Percentiles rank a stretch among this genome's conserved stretches.
phyloP scores from a whole-genome alignment of 2,329 filamentous ascomycete genomes.

The Fusarium penzigii region DNA sequence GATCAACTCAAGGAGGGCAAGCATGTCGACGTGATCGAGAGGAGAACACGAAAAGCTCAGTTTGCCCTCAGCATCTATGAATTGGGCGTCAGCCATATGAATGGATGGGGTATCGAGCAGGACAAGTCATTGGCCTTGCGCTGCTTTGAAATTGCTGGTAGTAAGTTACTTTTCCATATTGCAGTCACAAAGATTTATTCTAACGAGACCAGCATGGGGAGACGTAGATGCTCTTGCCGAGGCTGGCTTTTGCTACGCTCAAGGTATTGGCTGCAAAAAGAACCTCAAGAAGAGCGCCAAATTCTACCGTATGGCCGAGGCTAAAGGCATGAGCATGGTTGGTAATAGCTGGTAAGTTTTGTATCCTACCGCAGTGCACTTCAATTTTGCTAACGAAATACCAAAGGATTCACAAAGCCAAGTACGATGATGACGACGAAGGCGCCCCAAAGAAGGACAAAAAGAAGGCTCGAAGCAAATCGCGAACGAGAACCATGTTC shows the following conservation, averaged over 20 bases:
- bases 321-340: slow-evolving; percentile 94
- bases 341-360: slow-evolving; percentile 93
- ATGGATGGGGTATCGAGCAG: slow-evolving; percentile 95
- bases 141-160: slow-evolving; percentile 95
- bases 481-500: slow-evolving; percentile 73
- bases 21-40: slow-evolving; percentile 65
- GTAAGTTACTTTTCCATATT: slow-evolving; percentile 46
- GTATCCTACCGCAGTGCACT: neutral
- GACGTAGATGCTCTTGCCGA: slow-evolving; percentile 93
- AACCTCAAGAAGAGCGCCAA: slow-evolving; percentile 91
- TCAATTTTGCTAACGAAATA: slow-evolving; percentile 3
- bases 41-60: slow-evolving; percentile 84
- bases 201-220: slow-evolving; percentile 69
- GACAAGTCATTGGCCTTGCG: slow-evolving; percentile 84
- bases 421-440: slow-evolving; percentile 73
- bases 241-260: slow-evolving; percentile 93
- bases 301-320: slow-evolving; percentile 87
- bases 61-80: slow-evolving; percentile 97
- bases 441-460: slow-evolving; percentile 47
- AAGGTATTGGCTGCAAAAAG: slow-evolving; percentile 93
- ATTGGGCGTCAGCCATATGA: slow-evolving; percentile 94
- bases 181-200: slow-evolving; percentile 1
- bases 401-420: slow-evolving; percentile 90
- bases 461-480: slow-evolving; percentile 75
- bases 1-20: slow-evolving; percentile 64